A percentile compares a stretch with the other conserved stretches of the same genome.
Conservation (phyloP, 75 land plant species). For the Selaginella tamariscina region DNA sequence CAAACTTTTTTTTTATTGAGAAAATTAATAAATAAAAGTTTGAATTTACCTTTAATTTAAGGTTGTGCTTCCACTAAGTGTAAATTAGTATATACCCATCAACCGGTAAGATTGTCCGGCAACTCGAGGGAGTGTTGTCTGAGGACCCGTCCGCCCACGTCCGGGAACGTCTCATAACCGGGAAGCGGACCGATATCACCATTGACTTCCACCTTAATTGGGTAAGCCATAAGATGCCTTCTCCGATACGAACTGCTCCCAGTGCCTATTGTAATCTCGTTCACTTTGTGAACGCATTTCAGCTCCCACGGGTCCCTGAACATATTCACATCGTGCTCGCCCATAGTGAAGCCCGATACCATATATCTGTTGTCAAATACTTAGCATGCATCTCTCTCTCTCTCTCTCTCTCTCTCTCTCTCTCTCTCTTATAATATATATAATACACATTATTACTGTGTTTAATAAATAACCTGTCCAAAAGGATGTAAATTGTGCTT, state of each 20-base stretch:
- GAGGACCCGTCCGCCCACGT: conserved; percentile 68
- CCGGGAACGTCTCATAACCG: conserved; percentile 51
- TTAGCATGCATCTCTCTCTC: too few relatives aligned
- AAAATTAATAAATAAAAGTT: too few relatives aligned
- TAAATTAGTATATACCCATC: too few relatives aligned
- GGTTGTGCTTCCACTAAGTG: too few relatives aligned
- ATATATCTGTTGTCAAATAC: conserved; percentile 47
- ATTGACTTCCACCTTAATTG: conserved; percentile 39
- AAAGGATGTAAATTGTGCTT: not conserved
- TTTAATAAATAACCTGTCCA: not conserved
- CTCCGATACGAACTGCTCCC: conserved; percentile 43
- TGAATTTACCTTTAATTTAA: too few relatives aligned
- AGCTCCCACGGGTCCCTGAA: conserved; percentile 41
- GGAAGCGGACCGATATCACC: conserved; percentile 50
- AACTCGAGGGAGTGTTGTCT: conserved; percentile 31
- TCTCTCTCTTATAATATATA: too few relatives aligned
- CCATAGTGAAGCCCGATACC: conserved; percentile 85
- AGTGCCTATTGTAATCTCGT: conserved; percentile 50
- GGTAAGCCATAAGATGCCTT: conserved; percentile 56
- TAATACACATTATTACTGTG: too few relatives aligned
- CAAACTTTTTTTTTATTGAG: too few relatives aligned
- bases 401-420: not conserved
- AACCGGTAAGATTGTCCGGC: conserved; percentile 51
- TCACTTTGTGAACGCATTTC: conserved; percentile 49
- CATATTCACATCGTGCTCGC: conserved; percentile 23